A percentile compares a stretch with the other conserved stretches of the same genome.
phyloP scores from a whole-genome alignment of 169 alveolate genomes.

The Toxoplasma gondii region DNA sequence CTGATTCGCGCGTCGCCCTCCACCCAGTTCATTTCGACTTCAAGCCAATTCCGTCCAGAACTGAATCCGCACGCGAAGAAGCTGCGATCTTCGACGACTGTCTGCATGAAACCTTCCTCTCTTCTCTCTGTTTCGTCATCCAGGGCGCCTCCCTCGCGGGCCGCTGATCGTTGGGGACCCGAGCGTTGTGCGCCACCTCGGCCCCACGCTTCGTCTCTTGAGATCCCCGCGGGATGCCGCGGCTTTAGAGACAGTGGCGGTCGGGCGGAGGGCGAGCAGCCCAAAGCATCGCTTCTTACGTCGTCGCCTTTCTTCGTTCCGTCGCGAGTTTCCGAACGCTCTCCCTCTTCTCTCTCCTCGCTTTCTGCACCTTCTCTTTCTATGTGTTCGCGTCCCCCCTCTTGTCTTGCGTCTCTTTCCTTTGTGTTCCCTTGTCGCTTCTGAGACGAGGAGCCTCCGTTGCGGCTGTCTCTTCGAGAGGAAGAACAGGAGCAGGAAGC shows the following conservation, averaged over 20 bases:
- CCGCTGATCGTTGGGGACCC: background rate
- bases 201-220: background rate
- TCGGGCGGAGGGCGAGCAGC: background rate
- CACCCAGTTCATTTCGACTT: slow-evolving; percentile 23
- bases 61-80: slow-evolving; percentile 48
- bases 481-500: background rate
- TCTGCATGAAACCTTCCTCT: background rate
- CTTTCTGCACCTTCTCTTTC: too few relatives aligned
- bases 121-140: background rate
- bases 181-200: background rate
- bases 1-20: slow-evolving; percentile 58
- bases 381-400: too few relatives aligned
- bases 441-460: too few relatives aligned
- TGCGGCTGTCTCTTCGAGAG: too few relatives aligned
- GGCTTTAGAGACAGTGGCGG: background rate
- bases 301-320: too few relatives aligned
- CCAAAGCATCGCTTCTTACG: too few relatives aligned
- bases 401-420: too few relatives aligned
- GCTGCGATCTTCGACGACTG: background rate
- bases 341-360: too few relatives aligned
- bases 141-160: background rate
- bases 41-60: slow-evolving; percentile 42
- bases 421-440: too few relatives aligned
- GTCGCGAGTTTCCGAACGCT: too few relatives aligned
- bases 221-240: background rate